Percentiles rank a stretch among this genome's conserved stretches.
Conservation (phyloP, 345 rosid species). For the Murraya paniculata region DNA sequence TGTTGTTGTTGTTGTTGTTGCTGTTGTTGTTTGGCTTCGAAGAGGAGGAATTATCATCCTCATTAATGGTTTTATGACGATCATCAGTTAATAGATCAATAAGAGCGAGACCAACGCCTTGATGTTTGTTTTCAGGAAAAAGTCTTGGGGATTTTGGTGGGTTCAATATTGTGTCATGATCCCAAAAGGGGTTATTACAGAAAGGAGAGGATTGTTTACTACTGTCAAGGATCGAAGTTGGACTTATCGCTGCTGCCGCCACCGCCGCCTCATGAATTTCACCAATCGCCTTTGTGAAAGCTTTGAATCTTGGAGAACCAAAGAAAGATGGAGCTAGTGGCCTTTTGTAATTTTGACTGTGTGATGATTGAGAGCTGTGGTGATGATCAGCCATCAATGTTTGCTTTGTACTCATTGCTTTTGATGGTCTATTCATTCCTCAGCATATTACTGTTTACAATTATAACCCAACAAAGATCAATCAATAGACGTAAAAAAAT, state of each 20-base stretch:
- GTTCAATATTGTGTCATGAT: constrained; percentile 9
- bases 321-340: constrained; percentile 38
- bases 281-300: constrained; percentile 41
- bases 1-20: too few species aligned
- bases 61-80: constrained; percentile 7
- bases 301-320: constrained; percentile 51
- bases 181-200: constrained; percentile 31
- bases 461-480: not conserved
- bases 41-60: not conserved
- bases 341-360: constrained; percentile 27
- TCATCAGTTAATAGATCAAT: constrained; percentile 20
- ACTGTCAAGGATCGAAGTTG: constrained; percentile 57
- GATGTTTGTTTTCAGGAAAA: constrained; percentile 24
- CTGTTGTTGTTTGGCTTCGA: constrained; percentile 31
- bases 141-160: constrained; percentile 35
- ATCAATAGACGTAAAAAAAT: not conserved
- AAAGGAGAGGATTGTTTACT: constrained; percentile 42
- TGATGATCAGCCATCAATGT: constrained; percentile 53
- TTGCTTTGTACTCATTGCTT: constrained; percentile 56
- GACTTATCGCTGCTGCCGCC: constrained; percentile 39
- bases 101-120: constrained; percentile 61
- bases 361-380: constrained; percentile 30
- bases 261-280: constrained; percentile 30
- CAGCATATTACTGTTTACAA: constrained; percentile 34
- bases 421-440: constrained; percentile 39